Evolutionary conservation across 1,284 basidiomycete species (phyloP), one percentile per base, ranked within the genome.

Genomic region (Moniliella sp.): DNA sequence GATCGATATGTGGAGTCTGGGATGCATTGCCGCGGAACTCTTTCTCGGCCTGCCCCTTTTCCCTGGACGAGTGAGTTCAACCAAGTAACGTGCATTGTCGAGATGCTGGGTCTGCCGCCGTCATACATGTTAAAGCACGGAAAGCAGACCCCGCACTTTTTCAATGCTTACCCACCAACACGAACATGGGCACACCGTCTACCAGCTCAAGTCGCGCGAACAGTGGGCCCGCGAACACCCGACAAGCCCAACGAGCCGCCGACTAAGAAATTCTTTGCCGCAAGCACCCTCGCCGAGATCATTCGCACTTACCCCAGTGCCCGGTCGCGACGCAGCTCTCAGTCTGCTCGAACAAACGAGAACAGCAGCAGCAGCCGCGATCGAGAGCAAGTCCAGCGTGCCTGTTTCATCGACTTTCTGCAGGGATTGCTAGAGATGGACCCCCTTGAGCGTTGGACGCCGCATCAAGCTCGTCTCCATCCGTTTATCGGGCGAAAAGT

Each of bases 51-150:
- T 97, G 32, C 88, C 88, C 11, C 67, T 94, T 18, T 99, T 97
- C 66, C 88, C 88, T 1, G 91, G 88, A 94, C 88, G 14, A 88
- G 82, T 66, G 91, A 99, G 64, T 97, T 93, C 65, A 97, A 97
- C 64, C 88, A 97, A 61, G 71, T 94, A 33, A 84, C 81, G 23
- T 70, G 88, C 32, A 94, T 97, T 42, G 76, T 91, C 27, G 88
- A 94, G 57, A 94, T 97, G 86, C 73, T 97, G 18, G 88, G 88
- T 30, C 67, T 76, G 65, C 88, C 91, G 21, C 84, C 91, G 3
- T 63, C 71, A 33, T 82, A 81, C 64, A 84, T 94, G 75, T 69
- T 99, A 51, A 88, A 93, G 59, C 76, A 76, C 44, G 88, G 88
- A 43, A 97, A 97, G 66, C 88, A 97, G 64, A 78, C 79, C 2